Evolutionary conservation across 2,329 filamentous ascomycete genomes (phyloP).

Genomic region (Scedosporium dehoogii): DNA sequence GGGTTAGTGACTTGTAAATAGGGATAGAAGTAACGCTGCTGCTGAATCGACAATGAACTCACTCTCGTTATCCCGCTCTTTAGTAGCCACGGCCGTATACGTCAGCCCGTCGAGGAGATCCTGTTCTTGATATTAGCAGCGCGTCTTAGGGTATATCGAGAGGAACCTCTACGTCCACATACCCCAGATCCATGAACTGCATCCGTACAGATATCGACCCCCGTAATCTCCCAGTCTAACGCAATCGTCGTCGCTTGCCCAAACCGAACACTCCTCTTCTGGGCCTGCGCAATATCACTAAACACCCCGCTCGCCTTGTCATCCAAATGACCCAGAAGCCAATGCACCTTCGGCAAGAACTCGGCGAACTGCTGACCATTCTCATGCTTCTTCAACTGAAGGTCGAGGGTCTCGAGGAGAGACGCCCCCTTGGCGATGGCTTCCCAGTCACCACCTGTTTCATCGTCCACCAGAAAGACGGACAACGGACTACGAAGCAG

Average conservation of each 20-base stretch:
- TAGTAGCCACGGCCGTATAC: conserved; percentile 32
- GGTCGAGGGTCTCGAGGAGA: conserved; percentile 23
- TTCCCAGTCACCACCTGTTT: neutral
- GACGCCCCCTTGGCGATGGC: neutral
- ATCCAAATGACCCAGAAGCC: conserved; percentile 50
- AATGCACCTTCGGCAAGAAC: conserved; percentile 50
- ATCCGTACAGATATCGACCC: conserved; percentile 49
- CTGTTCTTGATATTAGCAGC: neutral
- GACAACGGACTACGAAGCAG: conserved; percentile 57
- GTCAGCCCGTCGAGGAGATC: conserved; percentile 19
- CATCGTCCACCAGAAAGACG: conserved; percentile 42
- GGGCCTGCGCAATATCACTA: conserved; percentile 56
- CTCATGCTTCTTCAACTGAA: conserved; percentile 37
- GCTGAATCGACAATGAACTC: conserved; percentile 4
- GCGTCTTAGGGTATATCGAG: neutral
- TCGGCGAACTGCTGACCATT: conserved; percentile 34
- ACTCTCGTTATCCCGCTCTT: conserved; percentile 27
- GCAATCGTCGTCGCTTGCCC: conserved; percentile 42
- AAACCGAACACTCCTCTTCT: conserved; percentile 59
- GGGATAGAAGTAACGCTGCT: neutral
- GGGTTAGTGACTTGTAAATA: neutral
- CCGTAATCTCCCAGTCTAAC: conserved; percentile 33
- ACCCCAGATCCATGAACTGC: conserved; percentile 11
- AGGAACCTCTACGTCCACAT: neutral
- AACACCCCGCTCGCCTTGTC: conserved; percentile 53